Conservation (phyloP, 2,329 filamentous ascomycete genomes). For the Alternaria sp. region DNA sequence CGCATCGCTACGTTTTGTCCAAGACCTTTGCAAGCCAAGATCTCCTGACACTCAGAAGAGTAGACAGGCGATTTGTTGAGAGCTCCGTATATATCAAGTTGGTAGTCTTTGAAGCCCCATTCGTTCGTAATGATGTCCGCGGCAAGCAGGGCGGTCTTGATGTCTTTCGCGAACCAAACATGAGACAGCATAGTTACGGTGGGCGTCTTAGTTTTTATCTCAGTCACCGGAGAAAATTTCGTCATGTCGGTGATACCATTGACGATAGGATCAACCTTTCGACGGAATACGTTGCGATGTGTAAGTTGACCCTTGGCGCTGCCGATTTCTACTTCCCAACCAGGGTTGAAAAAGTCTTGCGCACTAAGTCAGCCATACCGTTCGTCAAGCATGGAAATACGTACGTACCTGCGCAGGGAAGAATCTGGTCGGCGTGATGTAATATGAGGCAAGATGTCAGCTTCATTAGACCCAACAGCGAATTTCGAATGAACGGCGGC, state of each 20-base stretch:
- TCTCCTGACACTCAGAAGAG: slow-evolving; percentile 66
- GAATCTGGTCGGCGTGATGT: slow-evolving; percentile 65
- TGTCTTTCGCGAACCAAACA: slow-evolving; percentile 67
- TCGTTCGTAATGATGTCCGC: slow-evolving; percentile 72
- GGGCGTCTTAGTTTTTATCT: slow-evolving; percentile 66
- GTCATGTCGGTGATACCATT: slow-evolving; percentile 72
- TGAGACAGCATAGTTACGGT: slow-evolving; percentile 73
- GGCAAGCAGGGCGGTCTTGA: slow-evolving; percentile 69
- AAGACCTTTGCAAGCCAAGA: slow-evolving; percentile 65
- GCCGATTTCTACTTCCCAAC: slow-evolving; percentile 70
- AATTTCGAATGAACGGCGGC: slow-evolving; percentile 53
- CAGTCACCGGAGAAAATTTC: slow-evolving; percentile 67
- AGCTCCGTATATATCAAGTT: slow-evolving; percentile 69
- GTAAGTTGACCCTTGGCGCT: slow-evolving; percentile 65
- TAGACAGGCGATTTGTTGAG: slow-evolving; percentile 70
- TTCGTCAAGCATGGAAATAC: background rate
- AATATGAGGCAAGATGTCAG: slow-evolving; percentile 54
- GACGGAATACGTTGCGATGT: slow-evolving; percentile 65
- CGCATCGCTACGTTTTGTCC: slow-evolving; percentile 61
- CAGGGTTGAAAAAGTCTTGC: slow-evolving; percentile 69
- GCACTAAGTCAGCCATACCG: slow-evolving; percentile 36
- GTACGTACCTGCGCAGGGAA: slow-evolving; percentile 46
- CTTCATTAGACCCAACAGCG: slow-evolving; percentile 53
- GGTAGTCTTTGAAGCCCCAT: slow-evolving; percentile 71
- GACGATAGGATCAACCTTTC: slow-evolving; percentile 70